Evolutionary conservation across 495 filamentous ascomycete genomes (phyloP), one percentile per base, ranked within the genome.

Genomic region (Lophiostoma macrostomum): DNA sequence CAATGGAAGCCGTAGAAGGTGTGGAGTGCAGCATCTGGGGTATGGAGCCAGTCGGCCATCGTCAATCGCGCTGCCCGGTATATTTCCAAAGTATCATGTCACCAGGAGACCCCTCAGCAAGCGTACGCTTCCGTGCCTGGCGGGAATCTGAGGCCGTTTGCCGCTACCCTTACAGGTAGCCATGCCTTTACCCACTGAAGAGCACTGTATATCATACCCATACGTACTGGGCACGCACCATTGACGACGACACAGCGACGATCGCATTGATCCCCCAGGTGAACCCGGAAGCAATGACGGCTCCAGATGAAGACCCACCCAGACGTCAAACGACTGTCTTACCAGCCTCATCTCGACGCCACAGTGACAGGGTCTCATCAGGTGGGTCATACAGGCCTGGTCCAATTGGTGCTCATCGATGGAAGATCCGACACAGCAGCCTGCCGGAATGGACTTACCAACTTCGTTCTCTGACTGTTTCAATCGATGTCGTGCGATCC

Each of bases 1-100:
- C 38, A 11, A 28, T 58, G 37, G 47, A 51, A 52, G 42, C 45
- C 38, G 23, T 55, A 23, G 46, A 56, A 44, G 30, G 30, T 60
- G 56, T 60, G 52, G 58, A 56, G 58, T 56, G 58, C 58, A 61
- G 19, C 57, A 41, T 12, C 50, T 31, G 35, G 50, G 43, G 42
- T 25, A 35, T 5, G 10, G 23, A 30, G 23, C 43, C 53, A 48
- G 52, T 40, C 36, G 32, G 32, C 50, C 34, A 14, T 37, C 34
- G n/a, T 14, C 34, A 14, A 37, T 14, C 13, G 6, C 34, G n/a
- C 34, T 18, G 5, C 20, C n/a, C 5, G 20, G 6, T 14, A 14
- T 18, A 6, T 14, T 18, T 37, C 34, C 34, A 37, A 18, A 5
- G 34, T 37, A 6, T 37, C 34, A 37, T 6, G 5, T 37, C 6